Evolutionary conservation across 2,329 filamentous ascomycete genomes (phyloP).

Genomic region (Claviceps digitariae): DNA sequence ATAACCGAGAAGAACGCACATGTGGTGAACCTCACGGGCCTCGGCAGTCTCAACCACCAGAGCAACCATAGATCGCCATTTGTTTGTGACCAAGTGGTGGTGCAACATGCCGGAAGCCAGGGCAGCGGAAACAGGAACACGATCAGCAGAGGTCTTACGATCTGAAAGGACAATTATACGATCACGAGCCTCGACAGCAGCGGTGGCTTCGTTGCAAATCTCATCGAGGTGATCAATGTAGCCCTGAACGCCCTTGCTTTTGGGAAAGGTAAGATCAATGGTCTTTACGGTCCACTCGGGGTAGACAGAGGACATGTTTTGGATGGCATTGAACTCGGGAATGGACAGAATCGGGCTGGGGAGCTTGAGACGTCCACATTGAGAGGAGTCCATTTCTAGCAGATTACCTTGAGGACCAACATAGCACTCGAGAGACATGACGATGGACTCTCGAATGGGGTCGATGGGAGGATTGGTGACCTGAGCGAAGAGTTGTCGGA

Average conservation of each 20-base stretch:
- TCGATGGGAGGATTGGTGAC: conserved; percentile 97
- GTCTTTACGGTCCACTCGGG: conserved; percentile 75
- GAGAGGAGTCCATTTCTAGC: conserved; percentile 80
- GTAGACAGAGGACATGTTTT: conserved; percentile 59
- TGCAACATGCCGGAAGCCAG: conserved; percentile 88
- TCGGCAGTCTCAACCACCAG: conserved; percentile 82
- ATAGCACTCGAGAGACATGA: conserved; percentile 96
- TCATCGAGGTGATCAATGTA: conserved; percentile 78
- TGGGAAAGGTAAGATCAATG: conserved; percentile 90
- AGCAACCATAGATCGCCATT: conserved; percentile 82
- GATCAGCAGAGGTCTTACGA: conserved; percentile 67
- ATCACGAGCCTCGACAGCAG: conserved; percentile 70
- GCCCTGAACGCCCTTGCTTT: conserved; percentile 66
- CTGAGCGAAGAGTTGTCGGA: conserved; percentile 93
- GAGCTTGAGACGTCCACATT: conserved; percentile 74
- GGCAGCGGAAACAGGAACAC: conserved; percentile 73
- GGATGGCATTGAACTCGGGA: conserved; percentile 79
- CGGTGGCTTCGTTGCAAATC: conserved; percentile 74
- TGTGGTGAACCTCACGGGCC: conserved; percentile 93
- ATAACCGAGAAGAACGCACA: conserved; percentile 95
- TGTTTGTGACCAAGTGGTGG: conserved; percentile 88
- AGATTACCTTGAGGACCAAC: conserved; percentile 92
- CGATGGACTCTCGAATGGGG: conserved; percentile 90
- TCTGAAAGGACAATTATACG: conserved; percentile 84
- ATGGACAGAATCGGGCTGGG: conserved; percentile 83